Conservation (phyloP, 257 asterid species). For the Striga asiatica region DNA sequence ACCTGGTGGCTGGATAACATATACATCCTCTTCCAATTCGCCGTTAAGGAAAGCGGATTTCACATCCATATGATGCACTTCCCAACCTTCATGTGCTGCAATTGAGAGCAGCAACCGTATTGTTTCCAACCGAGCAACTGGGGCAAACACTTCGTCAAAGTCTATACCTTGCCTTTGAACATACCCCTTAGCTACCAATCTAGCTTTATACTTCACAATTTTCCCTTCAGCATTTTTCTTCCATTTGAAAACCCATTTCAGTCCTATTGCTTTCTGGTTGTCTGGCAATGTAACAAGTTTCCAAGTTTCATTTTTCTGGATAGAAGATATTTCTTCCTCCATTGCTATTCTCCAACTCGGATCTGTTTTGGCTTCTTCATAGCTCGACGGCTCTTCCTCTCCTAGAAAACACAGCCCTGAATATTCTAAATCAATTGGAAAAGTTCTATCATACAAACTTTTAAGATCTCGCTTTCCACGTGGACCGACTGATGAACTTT, state of each 20-base stretch:
- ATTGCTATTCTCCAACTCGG: slow-evolving; percentile 3
- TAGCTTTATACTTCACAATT: no score
- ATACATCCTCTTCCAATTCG: slow-evolving; percentile 1
- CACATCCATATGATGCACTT: slow-evolving; percentile 5
- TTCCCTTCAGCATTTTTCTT: no score
- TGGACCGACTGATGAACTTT: no score
- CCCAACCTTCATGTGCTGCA: background rate
- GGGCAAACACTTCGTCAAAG: slow-evolving; percentile 1
- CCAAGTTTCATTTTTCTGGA: background rate
- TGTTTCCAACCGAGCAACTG: slow-evolving; percentile 11
- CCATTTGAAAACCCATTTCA: background rate
- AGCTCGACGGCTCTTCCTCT: background rate
- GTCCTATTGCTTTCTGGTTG: background rate
- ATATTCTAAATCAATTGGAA: background rate
- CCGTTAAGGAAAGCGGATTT: slow-evolving; percentile 1
- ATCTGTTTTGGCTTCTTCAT: background rate
- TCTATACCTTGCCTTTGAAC: no score
- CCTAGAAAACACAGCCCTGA: background rate
- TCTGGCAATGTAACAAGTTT: slow-evolving; percentile 8
- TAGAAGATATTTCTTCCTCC: background rate
- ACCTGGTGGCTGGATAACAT: background rate
- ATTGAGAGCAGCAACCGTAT: slow-evolving; percentile 1
- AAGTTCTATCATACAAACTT: background rate
- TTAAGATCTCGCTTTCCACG: no score
- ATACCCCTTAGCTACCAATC: no score